phyloP scores from a whole-genome alignment of 1,284 basidiomycete genomes.

The Heterobasidion parviporum region DNA sequence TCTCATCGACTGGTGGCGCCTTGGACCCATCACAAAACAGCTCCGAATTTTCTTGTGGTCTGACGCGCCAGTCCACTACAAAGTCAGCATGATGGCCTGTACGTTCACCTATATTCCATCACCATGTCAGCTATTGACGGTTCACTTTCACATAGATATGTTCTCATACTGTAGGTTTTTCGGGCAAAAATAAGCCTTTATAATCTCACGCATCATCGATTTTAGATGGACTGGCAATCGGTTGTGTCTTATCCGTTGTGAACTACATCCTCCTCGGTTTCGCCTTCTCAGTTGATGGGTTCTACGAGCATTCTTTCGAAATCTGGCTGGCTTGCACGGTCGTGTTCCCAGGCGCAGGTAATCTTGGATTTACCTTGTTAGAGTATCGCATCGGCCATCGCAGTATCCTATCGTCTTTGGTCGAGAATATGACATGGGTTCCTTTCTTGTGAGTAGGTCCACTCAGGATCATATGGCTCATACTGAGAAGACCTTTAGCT shows the following conservation, averaged over 20 bases:
- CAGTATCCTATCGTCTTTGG: slow-evolving; percentile 39
- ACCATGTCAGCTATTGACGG: slow-evolving; percentile 3
- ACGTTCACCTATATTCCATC: slow-evolving; percentile 23
- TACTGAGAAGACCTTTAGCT: slow-evolving; percentile 32
- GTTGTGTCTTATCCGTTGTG: slow-evolving; percentile 51
- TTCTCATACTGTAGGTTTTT: slow-evolving; percentile 68
- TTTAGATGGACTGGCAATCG: slow-evolving; percentile 66
- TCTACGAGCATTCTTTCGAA: slow-evolving; percentile 65
- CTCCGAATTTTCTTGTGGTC: slow-evolving; percentile 74
- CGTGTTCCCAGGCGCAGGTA: slow-evolving; percentile 70
- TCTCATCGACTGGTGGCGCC: slow-evolving; percentile 58
- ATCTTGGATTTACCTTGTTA: slow-evolving; percentile 60
- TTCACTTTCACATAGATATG: slow-evolving; percentile 50
- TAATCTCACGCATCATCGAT: background rate
- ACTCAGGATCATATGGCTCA: slow-evolving; percentile 1
- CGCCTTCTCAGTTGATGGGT: slow-evolving; percentile 58
- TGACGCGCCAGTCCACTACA: slow-evolving; percentile 72
- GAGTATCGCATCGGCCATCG: slow-evolving; percentile 71
- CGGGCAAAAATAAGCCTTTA: background rate
- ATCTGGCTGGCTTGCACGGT: slow-evolving; percentile 72
- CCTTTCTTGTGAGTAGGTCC: slow-evolving; percentile 63
- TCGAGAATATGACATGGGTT: slow-evolving; percentile 69
- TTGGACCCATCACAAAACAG: slow-evolving; percentile 73
- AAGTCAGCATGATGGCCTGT: slow-evolving; percentile 70
- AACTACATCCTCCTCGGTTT: slow-evolving; percentile 72